These are phyloP conservation scores for Fusarium ambrosium DNA, from an alignment of 2,329 filamentous ascomycete species.

Conservation along the genomic window DNA sequence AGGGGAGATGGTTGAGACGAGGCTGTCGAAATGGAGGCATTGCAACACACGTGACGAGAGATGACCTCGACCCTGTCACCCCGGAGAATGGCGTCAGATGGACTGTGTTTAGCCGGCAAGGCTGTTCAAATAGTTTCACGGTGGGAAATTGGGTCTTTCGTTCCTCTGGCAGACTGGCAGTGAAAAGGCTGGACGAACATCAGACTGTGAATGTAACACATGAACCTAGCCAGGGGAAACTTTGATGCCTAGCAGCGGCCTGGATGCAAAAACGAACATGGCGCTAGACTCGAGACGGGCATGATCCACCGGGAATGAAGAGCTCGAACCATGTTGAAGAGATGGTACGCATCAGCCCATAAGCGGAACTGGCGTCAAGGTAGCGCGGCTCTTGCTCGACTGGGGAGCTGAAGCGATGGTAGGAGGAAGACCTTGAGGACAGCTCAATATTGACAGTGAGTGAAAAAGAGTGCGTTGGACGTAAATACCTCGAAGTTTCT, in stretches of 20 bases:
- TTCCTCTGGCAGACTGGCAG: background rate
- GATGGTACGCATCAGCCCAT: slow-evolving; percentile 36
- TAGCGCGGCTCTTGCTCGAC: slow-evolving; percentile 11
- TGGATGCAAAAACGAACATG: slow-evolving; percentile 16
- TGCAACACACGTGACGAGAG: background rate
- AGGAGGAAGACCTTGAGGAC: background rate
- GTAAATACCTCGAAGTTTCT: slow-evolving; percentile 12
- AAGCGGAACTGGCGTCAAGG: slow-evolving; percentile 22
- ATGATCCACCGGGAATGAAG: slow-evolving; percentile 31
- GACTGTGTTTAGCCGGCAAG: slow-evolving; percentile 15
- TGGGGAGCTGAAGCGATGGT: background rate
- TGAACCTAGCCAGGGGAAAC: slow-evolving; percentile 20
- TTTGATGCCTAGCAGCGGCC: slow-evolving; percentile 16
- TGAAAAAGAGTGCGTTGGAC: slow-evolving; percentile 5
- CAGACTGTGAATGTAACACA: background rate
- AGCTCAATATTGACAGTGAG: background rate
- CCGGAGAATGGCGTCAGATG: slow-evolving; percentile 34
- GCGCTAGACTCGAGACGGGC: slow-evolving; percentile 27
- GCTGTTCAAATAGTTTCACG: slow-evolving; percentile 14
- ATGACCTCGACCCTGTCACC: background rate
- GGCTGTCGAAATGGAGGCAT: background rate
- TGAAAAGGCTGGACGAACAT: background rate
- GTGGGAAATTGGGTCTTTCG: slow-evolving; percentile 12
- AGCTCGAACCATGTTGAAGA: slow-evolving; percentile 39
- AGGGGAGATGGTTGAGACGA: background rate